Evolutionary conservation across 1,139 yeast genomes (phyloP).

Genomic region (Waltiozyma sp.): DNA sequence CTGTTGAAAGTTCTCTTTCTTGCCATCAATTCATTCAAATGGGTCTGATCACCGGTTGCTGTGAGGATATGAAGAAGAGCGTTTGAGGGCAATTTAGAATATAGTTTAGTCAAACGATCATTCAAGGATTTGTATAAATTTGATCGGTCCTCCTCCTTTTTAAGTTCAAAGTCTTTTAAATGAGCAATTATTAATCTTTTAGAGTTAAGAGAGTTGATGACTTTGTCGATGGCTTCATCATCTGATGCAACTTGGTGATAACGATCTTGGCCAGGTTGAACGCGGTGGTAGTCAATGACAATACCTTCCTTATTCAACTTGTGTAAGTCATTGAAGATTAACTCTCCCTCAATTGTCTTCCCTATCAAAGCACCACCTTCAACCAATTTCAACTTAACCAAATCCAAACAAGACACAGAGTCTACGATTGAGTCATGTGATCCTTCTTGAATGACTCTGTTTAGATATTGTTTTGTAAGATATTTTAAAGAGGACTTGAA

Average conservation of each 20-base stretch:
- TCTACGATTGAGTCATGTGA: slow-evolving; percentile 83
- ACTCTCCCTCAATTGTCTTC: slow-evolving; percentile 32
- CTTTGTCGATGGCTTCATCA: slow-evolving; percentile 40
- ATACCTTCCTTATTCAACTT: slow-evolving; percentile 28
- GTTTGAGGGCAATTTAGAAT: slow-evolving; percentile 42
- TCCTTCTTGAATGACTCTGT: slow-evolving; percentile 49
- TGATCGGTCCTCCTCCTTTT: slow-evolving; percentile 16
- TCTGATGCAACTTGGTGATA: slow-evolving; percentile 41
- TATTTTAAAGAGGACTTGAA: slow-evolving; percentile 67
- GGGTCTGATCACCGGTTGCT: slow-evolving; percentile 51
- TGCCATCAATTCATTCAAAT: slow-evolving; percentile 37
- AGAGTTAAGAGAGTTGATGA: slow-evolving; percentile 26
- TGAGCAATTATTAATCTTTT: slow-evolving; percentile 45
- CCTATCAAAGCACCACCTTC: slow-evolving; percentile 60
- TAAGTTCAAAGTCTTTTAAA: slow-evolving; percentile 47
- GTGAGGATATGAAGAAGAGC: slow-evolving; percentile 53
- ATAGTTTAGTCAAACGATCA: slow-evolving; percentile 35
- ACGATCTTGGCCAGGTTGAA: slow-evolving; percentile 12
- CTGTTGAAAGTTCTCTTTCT: slow-evolving; percentile 25
- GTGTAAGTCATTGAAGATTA: slow-evolving; percentile 25
- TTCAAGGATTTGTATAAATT: slow-evolving; percentile 24
- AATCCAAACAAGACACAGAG: slow-evolving; percentile 68
- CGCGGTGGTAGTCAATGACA: slow-evolving; percentile 28
- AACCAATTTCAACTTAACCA: slow-evolving; percentile 55
- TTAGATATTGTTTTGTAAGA: slow-evolving; percentile 46